phyloP scores from a whole-genome alignment of 176 grass and related monocot genomes.

The Tillandsia leiboldiana region DNA sequence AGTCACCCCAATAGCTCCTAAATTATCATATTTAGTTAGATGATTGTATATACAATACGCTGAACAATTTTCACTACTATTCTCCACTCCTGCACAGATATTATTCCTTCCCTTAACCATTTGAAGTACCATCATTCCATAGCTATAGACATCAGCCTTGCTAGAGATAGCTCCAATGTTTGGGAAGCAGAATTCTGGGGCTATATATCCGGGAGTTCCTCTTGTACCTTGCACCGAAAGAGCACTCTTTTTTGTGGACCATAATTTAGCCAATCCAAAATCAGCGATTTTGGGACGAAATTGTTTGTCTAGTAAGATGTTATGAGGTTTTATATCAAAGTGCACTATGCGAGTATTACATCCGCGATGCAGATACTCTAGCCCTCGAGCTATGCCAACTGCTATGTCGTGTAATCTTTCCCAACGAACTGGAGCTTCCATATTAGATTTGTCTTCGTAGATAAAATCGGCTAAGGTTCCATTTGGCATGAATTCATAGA shows the following conservation, averaged over 20 bases:
- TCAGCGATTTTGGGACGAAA: neutral
- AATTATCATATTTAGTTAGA: neutral
- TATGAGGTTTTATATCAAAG: constrained; percentile 1
- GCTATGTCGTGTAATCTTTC: neutral
- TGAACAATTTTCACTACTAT: neutral
- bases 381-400: neutral
- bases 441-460: neutral
- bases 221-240: neutral
- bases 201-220: neutral
- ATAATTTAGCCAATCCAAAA: neutral
- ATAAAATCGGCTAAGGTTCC: neutral
- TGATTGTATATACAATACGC: neutral
- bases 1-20: neutral
- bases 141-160: constrained; percentile 4
- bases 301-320: neutral
- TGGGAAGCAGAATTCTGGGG: neutral
- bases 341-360: neutral
- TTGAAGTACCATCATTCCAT: constrained; percentile 5
- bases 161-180: neutral
- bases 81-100: too few species aligned
- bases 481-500: neutral
- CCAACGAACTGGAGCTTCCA: neutral
- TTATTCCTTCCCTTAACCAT: neutral
- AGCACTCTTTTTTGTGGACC: neutral
- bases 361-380: neutral